phyloP scores from a whole-genome alignment of 2,329 filamentous ascomycete genomes.

The Colletotrichum tabaci region DNA sequence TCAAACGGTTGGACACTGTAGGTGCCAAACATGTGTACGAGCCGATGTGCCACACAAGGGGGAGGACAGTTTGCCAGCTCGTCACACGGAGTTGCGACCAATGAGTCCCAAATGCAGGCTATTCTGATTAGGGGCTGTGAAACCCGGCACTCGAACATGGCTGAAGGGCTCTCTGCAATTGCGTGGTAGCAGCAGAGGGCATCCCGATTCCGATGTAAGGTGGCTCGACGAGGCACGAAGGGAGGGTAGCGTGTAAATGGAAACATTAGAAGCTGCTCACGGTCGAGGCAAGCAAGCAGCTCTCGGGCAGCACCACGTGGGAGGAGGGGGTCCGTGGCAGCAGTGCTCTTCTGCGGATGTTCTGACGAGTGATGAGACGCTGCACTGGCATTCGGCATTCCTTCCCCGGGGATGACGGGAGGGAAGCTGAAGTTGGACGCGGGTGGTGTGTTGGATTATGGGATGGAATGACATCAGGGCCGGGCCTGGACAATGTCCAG shows the following conservation, averaged over 20 bases:
- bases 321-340: too few relatives aligned
- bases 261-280: too few relatives aligned
- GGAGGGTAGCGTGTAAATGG: too few relatives aligned
- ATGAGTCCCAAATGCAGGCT: not conserved
- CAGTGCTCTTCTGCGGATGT: too few relatives aligned
- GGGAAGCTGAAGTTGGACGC: not conserved
- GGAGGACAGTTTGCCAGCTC: too few relatives aligned
- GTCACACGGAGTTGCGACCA: not conserved
- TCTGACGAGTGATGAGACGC: too few relatives aligned
- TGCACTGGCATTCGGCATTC: not conserved
- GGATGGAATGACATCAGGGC: constrained; percentile 26
- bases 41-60: not conserved
- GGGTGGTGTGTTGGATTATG: not conserved
- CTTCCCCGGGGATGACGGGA: not conserved
- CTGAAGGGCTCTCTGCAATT: not conserved
- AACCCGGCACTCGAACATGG: not conserved
- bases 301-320: too few relatives aligned
- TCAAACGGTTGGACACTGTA: not conserved
- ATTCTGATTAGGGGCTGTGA: not conserved
- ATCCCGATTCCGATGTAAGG: too few relatives aligned
- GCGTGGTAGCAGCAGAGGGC: too few relatives aligned
- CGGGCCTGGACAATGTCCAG: not conserved
- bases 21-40: not conserved
- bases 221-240: too few relatives aligned
- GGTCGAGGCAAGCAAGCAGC: too few relatives aligned